A percentile compares a stretch with the other conserved stretches of the same genome.
Evolutionary conservation across 768 basidiomycete species (phyloP).

Genomic region (Suillus spraguei): DNA sequence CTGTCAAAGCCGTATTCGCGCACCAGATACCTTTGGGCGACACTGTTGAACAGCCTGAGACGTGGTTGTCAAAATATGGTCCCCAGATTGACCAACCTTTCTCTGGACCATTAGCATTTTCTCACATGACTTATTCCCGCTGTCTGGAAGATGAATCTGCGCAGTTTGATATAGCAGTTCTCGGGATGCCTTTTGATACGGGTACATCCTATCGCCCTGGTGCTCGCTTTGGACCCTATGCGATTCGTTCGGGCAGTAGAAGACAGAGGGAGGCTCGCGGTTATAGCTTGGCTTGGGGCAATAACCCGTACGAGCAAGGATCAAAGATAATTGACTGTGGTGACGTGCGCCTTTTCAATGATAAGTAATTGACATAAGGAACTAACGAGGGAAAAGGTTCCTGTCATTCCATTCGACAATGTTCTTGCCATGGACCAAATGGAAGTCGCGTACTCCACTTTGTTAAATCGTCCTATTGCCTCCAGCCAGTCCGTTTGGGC

Average conservation of each 20-base stretch:
- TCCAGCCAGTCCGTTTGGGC: conserved; percentile 24
- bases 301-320: conserved; percentile 62
- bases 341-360: conserved; percentile 49
- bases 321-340: conserved; percentile 79
- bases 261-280: conserved; percentile 61
- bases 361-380: not conserved
- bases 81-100: conserved; percentile 71
- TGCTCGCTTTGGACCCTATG: conserved; percentile 87
- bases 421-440: conserved; percentile 84
- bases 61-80: conserved; percentile 79
- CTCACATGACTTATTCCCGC: conserved; percentile 73
- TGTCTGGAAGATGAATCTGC: conserved; percentile 63
- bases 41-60: conserved; percentile 28
- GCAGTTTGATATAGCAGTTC: conserved; percentile 72
- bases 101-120: conserved; percentile 82
- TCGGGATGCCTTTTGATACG: conserved; percentile 84
- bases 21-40: conserved; percentile 16
- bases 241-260: conserved; percentile 79
- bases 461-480: conserved; percentile 59
- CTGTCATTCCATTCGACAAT: conserved; percentile 81
- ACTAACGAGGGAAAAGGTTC: conserved; percentile 49
- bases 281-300: conserved; percentile 74
- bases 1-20: not conserved
- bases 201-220: conserved; percentile 57
- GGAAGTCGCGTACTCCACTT: conserved; percentile 79